Evolutionary conservation across 371 early-diverging fungal species (phyloP).

Genomic region (Lichtheimia ramosa): DNA sequence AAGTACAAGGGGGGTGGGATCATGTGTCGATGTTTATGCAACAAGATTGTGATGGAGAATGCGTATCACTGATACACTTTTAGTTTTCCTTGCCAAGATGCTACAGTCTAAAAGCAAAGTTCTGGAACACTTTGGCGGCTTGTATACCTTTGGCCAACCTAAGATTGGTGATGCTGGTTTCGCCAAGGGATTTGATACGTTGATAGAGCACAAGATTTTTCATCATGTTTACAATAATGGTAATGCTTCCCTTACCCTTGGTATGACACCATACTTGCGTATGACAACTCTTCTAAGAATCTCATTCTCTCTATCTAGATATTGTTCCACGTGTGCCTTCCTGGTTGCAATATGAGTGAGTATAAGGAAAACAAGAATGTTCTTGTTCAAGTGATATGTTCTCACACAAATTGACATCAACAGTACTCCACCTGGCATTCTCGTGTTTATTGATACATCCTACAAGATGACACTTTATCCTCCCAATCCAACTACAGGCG

Average conservation of each 20-base stretch:
- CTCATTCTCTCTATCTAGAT: slow-evolving; percentile 20
- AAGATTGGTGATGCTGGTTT: slow-evolving; percentile 54
- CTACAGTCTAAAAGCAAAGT: slow-evolving; percentile 49
- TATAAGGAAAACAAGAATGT: background rate
- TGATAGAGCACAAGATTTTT: slow-evolving; percentile 55
- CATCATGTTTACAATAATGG: slow-evolving; percentile 60
- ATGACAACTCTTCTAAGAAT: background rate
- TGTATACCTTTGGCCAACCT: slow-evolving; percentile 58
- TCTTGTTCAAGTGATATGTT: no score
- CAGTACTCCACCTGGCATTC: slow-evolving; percentile 56
- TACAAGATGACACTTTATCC: slow-evolving; percentile 49
- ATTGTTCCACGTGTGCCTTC: slow-evolving; percentile 51
- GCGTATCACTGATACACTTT: background rate
- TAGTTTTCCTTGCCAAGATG: slow-evolving; percentile 58
- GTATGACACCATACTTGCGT: background rate
- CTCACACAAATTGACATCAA: background rate
- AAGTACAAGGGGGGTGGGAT: background rate
- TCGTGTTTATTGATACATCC: slow-evolving; percentile 54
- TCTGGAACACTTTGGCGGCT: slow-evolving; percentile 45
- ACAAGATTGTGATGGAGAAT: background rate
- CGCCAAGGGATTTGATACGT: slow-evolving; percentile 38
- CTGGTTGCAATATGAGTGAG: slow-evolving; percentile 33
- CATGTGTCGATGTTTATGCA: background rate
- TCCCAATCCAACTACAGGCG: slow-evolving; percentile 34
- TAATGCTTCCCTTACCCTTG: slow-evolving; percentile 5